Evolutionary conservation across 306 rosid genomes (phyloP).

Genomic region (Acmispon strigosus): DNA sequence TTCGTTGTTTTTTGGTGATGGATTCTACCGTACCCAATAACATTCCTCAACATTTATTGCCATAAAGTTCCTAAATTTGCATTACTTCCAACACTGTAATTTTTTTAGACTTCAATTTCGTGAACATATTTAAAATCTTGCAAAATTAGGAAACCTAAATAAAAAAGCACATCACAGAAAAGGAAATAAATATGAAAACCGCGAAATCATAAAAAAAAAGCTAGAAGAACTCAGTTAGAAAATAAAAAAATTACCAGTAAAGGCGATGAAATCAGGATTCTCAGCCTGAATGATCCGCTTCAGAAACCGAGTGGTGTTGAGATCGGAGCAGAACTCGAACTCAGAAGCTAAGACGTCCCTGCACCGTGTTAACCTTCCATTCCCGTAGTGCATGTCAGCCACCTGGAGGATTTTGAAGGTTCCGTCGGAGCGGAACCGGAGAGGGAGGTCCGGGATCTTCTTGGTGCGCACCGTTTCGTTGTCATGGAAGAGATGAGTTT

Average conservation of each 20-base stretch:
- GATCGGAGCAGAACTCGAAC: conserved; percentile 70
- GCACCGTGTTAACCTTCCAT: conserved; percentile 54
- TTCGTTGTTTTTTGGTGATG: too few relatives aligned
- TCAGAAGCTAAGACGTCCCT: conserved; percentile 66
- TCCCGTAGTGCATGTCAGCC: conserved; percentile 92
- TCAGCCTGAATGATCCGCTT: conserved; percentile 53
- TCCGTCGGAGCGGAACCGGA: conserved; percentile 73
- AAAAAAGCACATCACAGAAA: too few relatives aligned
- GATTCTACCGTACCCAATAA: too few relatives aligned
- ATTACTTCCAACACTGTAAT: background rate
- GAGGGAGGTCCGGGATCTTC: conserved; percentile 57
- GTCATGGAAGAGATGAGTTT: conserved; percentile 28
- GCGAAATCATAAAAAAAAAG: background rate
- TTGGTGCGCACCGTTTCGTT: conserved; percentile 38
- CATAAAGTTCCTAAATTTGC: background rate
- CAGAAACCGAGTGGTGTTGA: conserved; percentile 63
- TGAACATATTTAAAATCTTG: background rate
- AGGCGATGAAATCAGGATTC: conserved; percentile 81
- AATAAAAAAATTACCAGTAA: conserved; percentile 45
- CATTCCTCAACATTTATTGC: background rate
- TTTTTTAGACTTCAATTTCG: background rate
- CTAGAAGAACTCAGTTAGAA: background rate
- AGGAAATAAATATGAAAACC: background rate
- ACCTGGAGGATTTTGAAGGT: conserved; percentile 97
- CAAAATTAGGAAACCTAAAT: background rate